Conservation (phyloP, 2,329 filamentous ascomycete genomes). For the Xylaria sp. region DNA sequence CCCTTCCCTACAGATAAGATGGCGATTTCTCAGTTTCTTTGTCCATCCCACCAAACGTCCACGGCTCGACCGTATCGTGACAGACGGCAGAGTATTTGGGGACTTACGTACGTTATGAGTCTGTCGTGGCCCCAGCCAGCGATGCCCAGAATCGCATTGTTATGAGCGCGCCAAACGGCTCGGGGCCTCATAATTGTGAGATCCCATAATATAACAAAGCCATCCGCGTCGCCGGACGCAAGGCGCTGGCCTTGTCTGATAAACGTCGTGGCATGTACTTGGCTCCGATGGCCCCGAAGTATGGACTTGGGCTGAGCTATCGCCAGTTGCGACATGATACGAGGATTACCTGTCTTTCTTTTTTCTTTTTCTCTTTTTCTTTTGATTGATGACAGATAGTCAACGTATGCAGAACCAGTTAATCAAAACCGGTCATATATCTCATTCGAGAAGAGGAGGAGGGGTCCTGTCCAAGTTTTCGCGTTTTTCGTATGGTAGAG, state of each 20-base stretch:
- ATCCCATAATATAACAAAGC: conserved; percentile 84
- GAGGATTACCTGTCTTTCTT: neutral
- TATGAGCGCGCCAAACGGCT: conserved; percentile 83
- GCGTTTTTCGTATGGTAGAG: too few species aligned
- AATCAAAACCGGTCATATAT: neutral
- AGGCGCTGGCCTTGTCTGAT: conserved; percentile 69
- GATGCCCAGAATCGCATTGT: conserved; percentile 69
- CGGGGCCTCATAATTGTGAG: conserved; percentile 72
- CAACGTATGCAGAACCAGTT: neutral
- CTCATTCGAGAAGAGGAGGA: too few species aligned
- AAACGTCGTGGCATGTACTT: conserved; percentile 74
- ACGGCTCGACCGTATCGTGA: neutral
- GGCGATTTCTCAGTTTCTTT: conserved; percentile 5
- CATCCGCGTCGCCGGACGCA: conserved; percentile 81
- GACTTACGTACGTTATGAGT: conserved; percentile 69
- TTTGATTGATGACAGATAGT: neutral
- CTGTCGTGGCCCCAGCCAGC: conserved; percentile 65
- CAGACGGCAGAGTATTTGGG: neutral
- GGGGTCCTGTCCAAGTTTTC: too few species aligned
- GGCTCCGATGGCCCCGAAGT: conserved; percentile 76
- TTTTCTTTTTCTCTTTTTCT: neutral
- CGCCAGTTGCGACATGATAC: conserved; percentile 25
- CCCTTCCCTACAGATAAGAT: conserved; percentile 60
- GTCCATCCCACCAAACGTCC: neutral
- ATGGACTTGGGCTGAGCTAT: conserved; percentile 52